These are phyloP conservation scores for Calonectria multiphialidica DNA, from an alignment of 2,329 filamentous ascomycete genomes.

Conservation along the genomic window DNA sequence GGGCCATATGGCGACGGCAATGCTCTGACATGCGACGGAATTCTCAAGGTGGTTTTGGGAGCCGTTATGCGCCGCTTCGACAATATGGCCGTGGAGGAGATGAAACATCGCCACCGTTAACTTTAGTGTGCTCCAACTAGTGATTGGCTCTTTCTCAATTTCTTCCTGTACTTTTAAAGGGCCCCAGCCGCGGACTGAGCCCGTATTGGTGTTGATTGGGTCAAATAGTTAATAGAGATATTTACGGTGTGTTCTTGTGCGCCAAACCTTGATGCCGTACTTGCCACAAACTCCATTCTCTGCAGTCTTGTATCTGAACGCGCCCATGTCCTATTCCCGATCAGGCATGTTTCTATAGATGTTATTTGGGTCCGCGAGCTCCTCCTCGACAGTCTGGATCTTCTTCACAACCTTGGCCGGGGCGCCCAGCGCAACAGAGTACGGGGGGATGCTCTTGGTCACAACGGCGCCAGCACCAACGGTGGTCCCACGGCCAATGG, in stretches of 20 bases:
- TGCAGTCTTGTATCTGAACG: too few species aligned
- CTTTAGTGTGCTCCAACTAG: too few species aligned
- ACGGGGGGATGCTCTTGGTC: slow-evolving; percentile 61
- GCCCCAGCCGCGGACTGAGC: too few species aligned
- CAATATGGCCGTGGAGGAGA: slow-evolving; percentile 34
- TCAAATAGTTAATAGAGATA: too few species aligned
- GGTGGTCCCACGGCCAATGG: slow-evolving; percentile 63
- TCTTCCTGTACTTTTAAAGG: not conserved
- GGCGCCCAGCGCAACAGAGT: slow-evolving; percentile 59
- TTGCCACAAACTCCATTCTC: too few species aligned
- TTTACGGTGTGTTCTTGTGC: too few species aligned
- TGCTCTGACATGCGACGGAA: slow-evolving; percentile 73
- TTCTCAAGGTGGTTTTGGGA: slow-evolving; percentile 87
- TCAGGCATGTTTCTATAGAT: slow-evolving; percentile 43
- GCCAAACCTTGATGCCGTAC: too few species aligned
- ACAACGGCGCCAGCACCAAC: slow-evolving; percentile 63
- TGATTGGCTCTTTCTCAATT: not conserved
- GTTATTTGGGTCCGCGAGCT: slow-evolving; percentile 41
- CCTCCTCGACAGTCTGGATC: slow-evolving; percentile 52
- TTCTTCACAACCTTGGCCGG: slow-evolving; percentile 62
- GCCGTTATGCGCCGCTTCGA: slow-evolving; percentile 70
- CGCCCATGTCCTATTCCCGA: slow-evolving; percentile 30
- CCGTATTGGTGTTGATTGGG: too few species aligned
- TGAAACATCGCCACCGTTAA: slow-evolving; percentile 16
- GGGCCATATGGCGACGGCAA: slow-evolving; percentile 50